These are phyloP conservation scores for Amesomyces nigricolor DNA, from an alignment of 2,329 filamentous ascomycete species.

Conservation along the genomic window DNA sequence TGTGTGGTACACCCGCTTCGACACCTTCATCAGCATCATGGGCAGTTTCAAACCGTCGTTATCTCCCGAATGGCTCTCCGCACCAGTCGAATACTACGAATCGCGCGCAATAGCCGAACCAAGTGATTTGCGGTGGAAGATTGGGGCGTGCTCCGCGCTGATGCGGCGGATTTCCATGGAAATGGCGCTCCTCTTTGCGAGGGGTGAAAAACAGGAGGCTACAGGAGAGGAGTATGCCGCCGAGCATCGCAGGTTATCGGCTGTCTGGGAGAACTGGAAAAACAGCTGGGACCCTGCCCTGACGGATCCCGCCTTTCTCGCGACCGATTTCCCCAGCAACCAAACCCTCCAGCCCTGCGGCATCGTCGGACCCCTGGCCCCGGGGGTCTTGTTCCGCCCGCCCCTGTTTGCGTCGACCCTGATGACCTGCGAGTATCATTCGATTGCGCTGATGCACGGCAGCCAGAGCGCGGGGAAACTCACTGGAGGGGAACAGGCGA, in stretches of 20 bases:
- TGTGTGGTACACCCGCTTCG: constrained; percentile 87
- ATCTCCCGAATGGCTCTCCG: constrained; percentile 70
- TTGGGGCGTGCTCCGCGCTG: constrained; percentile 60
- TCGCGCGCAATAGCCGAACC: constrained; percentile 55
- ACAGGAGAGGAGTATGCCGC: constrained; percentile 56
- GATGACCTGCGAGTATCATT: constrained; percentile 69
- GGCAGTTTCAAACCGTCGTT: constrained; percentile 71
- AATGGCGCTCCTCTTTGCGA: constrained; percentile 71
- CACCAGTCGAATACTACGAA: constrained; percentile 57
- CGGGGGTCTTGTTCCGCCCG: constrained; percentile 63
- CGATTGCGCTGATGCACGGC: constrained; percentile 73
- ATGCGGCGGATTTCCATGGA: constrained; percentile 72
- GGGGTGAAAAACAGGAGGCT: constrained; percentile 59
- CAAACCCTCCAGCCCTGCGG: constrained; percentile 52
- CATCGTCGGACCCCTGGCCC: constrained; percentile 68
- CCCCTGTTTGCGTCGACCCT: constrained; percentile 71
- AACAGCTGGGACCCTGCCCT: constrained; percentile 56
- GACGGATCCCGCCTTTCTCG: constrained; percentile 54
- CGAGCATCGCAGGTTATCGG: constrained; percentile 53
- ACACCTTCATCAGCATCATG: constrained; percentile 77
- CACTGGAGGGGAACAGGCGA: constrained; percentile 44
- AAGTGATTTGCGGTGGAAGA: constrained; percentile 56
- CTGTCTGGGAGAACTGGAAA: constrained; percentile 44
- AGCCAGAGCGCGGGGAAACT: constrained; percentile 61
- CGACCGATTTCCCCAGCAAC: constrained; percentile 57